Percentiles rank a stretch among this genome's conserved stretches.
phyloP scores from a whole-genome alignment of 176 grass and related monocot species.

The Carex myosuroides region DNA sequence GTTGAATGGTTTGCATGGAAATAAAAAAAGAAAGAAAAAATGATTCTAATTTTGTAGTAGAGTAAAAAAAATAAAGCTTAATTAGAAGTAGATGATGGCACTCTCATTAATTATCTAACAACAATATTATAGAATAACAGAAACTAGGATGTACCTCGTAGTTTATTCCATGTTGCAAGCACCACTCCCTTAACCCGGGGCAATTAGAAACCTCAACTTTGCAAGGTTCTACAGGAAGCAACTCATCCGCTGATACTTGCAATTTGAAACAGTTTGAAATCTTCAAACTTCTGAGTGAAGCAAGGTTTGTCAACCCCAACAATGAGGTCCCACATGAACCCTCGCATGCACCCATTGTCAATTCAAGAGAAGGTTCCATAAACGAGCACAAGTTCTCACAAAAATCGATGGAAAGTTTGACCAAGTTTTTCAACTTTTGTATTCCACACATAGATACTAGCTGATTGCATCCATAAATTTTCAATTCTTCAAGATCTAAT shows the following conservation, averaged over 20 bases:
- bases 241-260: background rate
- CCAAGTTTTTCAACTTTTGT: background rate
- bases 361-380: too few species aligned
- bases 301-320: too few species aligned
- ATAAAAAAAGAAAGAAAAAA: too few species aligned
- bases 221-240: background rate
- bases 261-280: background rate
- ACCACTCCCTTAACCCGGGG: background rate
- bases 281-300: too few species aligned
- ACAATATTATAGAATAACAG: background rate
- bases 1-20: too few species aligned
- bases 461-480: background rate
- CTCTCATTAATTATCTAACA: background rate
- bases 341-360: too few species aligned
- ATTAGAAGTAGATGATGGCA: background rate
- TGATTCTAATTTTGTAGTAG: too few species aligned
- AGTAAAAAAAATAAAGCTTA: too few species aligned
- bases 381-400: background rate
- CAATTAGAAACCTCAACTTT: background rate
- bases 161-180: background rate
- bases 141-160: background rate
- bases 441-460: background rate
- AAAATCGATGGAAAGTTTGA: accelerated
- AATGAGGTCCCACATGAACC: too few species aligned
- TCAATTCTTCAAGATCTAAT: background rate